A percentile compares a stretch with the other conserved stretches of the same genome.
Evolutionary conservation across 768 basidiomycete genomes (phyloP).

Genomic region (Lactifluus piperatus): DNA sequence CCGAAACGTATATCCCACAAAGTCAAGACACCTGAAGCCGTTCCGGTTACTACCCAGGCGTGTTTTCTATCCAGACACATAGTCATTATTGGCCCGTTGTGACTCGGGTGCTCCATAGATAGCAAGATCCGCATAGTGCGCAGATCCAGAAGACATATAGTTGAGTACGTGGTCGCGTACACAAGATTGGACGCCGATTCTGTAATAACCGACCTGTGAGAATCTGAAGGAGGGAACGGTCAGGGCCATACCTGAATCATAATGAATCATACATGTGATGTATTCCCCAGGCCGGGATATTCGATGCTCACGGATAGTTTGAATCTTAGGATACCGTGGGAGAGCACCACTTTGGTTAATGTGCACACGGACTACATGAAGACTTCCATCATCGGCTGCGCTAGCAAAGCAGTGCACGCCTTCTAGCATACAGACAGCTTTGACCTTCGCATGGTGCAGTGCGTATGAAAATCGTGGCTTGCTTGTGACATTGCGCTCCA

Average conservation of each 20-base stretch:
- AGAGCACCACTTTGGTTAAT: slow-evolving; percentile 52
- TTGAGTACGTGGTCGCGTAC: slow-evolving; percentile 76
- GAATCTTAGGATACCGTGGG: slow-evolving; percentile 78
- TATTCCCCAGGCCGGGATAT: slow-evolving; percentile 69
- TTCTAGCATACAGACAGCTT: slow-evolving; percentile 73
- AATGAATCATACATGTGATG: slow-evolving; percentile 78
- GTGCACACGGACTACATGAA: slow-evolving; percentile 80
- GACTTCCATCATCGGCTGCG: slow-evolving; percentile 75
- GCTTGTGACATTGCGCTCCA: slow-evolving; percentile 90
- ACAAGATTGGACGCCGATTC: slow-evolving; percentile 77
- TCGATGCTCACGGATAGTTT: slow-evolving; percentile 73
- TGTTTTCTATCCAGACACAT: slow-evolving; percentile 78
- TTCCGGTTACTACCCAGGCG: slow-evolving; percentile 86
- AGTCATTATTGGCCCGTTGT: slow-evolving; percentile 79
- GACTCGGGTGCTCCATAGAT: slow-evolving; percentile 74
- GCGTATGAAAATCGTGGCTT: slow-evolving; percentile 45
- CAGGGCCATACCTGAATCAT: slow-evolving; percentile 50
- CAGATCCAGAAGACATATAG: slow-evolving; percentile 70
- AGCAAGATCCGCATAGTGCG: slow-evolving; percentile 74
- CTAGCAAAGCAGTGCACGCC: slow-evolving; percentile 84
- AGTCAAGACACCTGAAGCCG: slow-evolving; percentile 73
- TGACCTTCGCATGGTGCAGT: slow-evolving; percentile 62
- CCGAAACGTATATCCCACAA: slow-evolving; percentile 97
- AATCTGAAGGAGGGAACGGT: slow-evolving; percentile 3
- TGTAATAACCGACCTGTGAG: slow-evolving; percentile 22